Conservation (phyloP, 768 basidiomycete genomes). For the Xerocomus spinulosus region DNA sequence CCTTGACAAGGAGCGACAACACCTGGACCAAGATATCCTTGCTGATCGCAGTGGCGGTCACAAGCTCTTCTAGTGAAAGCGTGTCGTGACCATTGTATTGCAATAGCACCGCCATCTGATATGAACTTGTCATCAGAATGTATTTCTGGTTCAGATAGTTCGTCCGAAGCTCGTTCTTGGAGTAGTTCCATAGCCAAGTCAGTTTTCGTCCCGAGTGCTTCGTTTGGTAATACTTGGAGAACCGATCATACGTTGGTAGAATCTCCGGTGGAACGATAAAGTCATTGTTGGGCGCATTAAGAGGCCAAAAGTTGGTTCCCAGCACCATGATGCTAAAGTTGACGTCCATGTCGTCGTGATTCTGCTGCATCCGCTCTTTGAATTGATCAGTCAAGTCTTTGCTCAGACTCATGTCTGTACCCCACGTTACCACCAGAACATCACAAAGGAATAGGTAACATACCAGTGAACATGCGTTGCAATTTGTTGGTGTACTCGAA, state of each 20-base stretch:
- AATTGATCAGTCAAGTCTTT: constrained; percentile 94
- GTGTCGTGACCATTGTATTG: constrained; percentile 93
- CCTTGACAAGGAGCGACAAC: constrained; percentile 68
- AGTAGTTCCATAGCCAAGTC: constrained; percentile 98
- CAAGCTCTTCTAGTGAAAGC: constrained; percentile 74
- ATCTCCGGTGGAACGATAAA: constrained; percentile 89
- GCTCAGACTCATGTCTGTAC: constrained; percentile 85
- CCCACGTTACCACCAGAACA: constrained; percentile 2
- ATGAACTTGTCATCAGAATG: constrained; percentile 91
- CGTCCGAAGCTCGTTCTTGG: constrained; percentile 92
- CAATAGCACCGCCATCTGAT: constrained; percentile 90
- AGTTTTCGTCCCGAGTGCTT: constrained; percentile 94
- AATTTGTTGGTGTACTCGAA: constrained; percentile 97
- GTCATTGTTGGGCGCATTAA: constrained; percentile 77
- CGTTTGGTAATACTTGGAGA: constrained; percentile 88
- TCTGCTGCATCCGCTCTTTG: constrained; percentile 87
- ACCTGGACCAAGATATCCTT: constrained; percentile 75
- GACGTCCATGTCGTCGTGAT: constrained; percentile 81
- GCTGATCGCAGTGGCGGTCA: constrained; percentile 71
- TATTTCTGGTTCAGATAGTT: constrained; percentile 94
- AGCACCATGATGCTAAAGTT: constrained; percentile 92
- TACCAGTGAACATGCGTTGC: constrained; percentile 95
- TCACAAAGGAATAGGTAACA: constrained; percentile 5
- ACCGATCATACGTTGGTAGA: constrained; percentile 81
- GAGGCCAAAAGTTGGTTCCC: constrained; percentile 94